phyloP scores from a whole-genome alignment of 441 rosid genomes.

The Adansonia grandidieri region DNA sequence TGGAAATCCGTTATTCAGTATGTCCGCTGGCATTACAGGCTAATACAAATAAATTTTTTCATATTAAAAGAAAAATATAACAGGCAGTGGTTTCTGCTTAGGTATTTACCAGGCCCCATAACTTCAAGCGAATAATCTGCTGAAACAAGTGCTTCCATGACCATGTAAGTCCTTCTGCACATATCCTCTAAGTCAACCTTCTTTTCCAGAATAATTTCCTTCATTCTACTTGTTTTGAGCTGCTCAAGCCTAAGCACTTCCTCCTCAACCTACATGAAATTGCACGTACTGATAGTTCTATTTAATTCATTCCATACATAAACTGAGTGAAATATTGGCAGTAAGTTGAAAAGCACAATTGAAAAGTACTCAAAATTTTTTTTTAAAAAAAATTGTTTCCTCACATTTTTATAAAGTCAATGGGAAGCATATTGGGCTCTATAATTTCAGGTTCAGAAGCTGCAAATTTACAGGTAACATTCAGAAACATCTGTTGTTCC shows the following conservation, averaged over 20 bases:
- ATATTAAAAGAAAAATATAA: neutral
- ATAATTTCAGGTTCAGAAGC: conserved; percentile 69
- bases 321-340: neutral
- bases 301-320: neutral
- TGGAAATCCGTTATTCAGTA: conserved; percentile 16
- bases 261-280: conserved; percentile 61
- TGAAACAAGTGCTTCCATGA: conserved; percentile 46
- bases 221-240: conserved; percentile 76
- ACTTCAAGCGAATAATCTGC: conserved; percentile 56
- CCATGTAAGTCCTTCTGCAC: conserved; percentile 73
- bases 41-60: neutral
- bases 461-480: conserved; percentile 61
- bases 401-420: conserved; percentile 62
- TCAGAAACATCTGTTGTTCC: conserved; percentile 67
- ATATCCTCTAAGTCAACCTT: conserved; percentile 75
- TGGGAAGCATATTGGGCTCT: conserved; percentile 65
- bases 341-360: neutral
- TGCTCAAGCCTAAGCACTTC: conserved; percentile 76
- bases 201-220: conserved; percentile 79
- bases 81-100: neutral
- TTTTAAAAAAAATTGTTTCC: conserved; percentile 32
- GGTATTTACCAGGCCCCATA: conserved; percentile 62
- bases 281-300: conserved; percentile 3
- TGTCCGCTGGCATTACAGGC: neutral
- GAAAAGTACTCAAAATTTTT: no score